Percentiles rank a stretch among this genome's conserved stretches.
Conservation (phyloP, 768 basidiomycete genomes). For the Saitozyma podzolica region DNA sequence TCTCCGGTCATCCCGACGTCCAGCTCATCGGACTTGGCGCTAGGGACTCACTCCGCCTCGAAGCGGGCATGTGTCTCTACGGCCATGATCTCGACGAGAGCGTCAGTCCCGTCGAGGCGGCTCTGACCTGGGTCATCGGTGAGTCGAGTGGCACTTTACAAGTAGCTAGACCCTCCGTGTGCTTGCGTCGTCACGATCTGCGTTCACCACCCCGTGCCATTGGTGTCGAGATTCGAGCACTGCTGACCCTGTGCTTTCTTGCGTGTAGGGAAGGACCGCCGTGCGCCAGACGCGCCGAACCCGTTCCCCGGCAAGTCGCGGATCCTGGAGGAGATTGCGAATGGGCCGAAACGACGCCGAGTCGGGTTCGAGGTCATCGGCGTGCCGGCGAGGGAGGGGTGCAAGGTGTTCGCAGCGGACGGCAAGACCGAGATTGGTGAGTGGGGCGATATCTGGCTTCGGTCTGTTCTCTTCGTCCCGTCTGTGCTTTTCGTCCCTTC, state of each 20-base stretch:
- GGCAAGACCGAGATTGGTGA: constrained; percentile 64
- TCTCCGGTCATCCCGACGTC: constrained; percentile 66
- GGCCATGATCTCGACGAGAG: constrained; percentile 89
- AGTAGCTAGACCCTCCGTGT: too few relatives aligned
- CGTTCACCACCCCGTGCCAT: too few relatives aligned
- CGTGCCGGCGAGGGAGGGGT: constrained; percentile 86
- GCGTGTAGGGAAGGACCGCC: constrained; percentile 72
- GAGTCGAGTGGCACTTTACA: constrained; percentile 36
- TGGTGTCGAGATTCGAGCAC: too few relatives aligned
- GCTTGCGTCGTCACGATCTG: too few relatives aligned
- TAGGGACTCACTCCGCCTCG: constrained; percentile 87
- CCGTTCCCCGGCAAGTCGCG: constrained; percentile 53
- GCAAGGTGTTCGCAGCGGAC: constrained; percentile 66
- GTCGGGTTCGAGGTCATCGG: constrained; percentile 81
- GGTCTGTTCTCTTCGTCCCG: not conserved
- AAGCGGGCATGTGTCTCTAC: constrained; percentile 96
- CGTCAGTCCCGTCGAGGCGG: constrained; percentile 85
- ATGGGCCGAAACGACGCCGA: constrained; percentile 73
- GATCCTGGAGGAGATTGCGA: constrained; percentile 73
- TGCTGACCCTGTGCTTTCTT: too few relatives aligned
- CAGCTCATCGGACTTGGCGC: constrained; percentile 88
- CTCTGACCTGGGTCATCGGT: constrained; percentile 91
- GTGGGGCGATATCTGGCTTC: constrained; percentile 23
- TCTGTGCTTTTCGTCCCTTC: not conserved
- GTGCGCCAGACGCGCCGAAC: constrained; percentile 56